Evolutionary conservation across 305 asterid genomes (phyloP), one percentile per base, ranked within the genome.

Genomic region (Caryopteris hybrid): DNA sequence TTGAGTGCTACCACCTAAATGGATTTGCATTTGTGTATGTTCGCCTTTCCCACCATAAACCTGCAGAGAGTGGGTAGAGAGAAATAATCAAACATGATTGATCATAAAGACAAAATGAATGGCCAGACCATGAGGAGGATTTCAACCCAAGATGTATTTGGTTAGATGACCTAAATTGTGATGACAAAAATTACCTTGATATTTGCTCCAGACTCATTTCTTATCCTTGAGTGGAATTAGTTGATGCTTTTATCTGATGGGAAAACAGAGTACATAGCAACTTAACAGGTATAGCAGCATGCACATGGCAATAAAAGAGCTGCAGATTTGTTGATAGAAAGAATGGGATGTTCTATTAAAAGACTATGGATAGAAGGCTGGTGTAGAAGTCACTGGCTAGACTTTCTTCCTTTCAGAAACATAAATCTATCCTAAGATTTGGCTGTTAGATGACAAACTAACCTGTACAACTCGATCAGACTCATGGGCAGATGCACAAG

Each of bases 401-500:
- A 20, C 2, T 20, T 6, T 7, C 55, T 48, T 48, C 55, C 14
- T 14, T 45, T 22, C 10, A 45, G 22, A 16, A 45, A 22, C 22
- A 45, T 16, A 22, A n/a, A 62, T 48, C 62, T 11, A 14, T 12
- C 11, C 31, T 53, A 14, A 22, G 14, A 41, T 34, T 54, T 38
- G 12, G 1, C 16, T 16, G 29, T 8, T 20, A 20, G 18, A 64
- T 41, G 64, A 59, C 11, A 29, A 51, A 66, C 79, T 71, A 64
- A 93, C 99, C 96, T 93, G 97, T 34, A 87, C 95, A 70, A 90
- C 92, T 75, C 97, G 90, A 75, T 88, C 99, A 43, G 97, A 84
- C 77, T 93, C 99, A 68, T 88, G 92, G 21, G 92, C 92, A 53
- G 97, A 88, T 51, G 99, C 96, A 84, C 96, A 90, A 25, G 91